A percentile compares a stretch with the other conserved stretches of the same genome.
Evolutionary conservation across 495 filamentous ascomycete genomes (phyloP).

Genomic region (Lepidopterella palustris): DNA sequence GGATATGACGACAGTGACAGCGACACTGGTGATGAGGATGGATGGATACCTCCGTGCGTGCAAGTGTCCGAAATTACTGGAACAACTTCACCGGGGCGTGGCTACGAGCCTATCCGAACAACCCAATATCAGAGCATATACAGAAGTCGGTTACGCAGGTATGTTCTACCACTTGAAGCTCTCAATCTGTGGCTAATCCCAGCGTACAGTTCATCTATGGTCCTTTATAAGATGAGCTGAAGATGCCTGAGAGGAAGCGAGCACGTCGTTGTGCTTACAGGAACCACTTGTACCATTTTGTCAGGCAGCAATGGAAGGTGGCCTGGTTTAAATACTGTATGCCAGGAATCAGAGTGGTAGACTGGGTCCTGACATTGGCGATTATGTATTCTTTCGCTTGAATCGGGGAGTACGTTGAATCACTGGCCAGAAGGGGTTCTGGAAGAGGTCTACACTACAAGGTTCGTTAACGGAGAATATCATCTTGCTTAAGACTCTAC

Average conservation of each 20-base stretch:
- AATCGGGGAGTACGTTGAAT: slow-evolving; percentile 12
- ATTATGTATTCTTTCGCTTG: slow-evolving; percentile 6
- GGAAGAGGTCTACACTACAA: slow-evolving; percentile 8
- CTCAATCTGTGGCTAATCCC: slow-evolving; percentile 1
- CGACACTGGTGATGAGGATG: background rate
- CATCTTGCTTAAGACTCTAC: background rate
- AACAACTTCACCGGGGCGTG: slow-evolving; percentile 8
- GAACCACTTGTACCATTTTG: background rate
- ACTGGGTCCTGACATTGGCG: slow-evolving; percentile 3
- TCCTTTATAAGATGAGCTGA: background rate
- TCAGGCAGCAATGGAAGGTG: slow-evolving; percentile 1
- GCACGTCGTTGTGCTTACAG: background rate
- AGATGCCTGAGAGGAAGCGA: slow-evolving; percentile 1
- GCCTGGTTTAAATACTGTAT: background rate
- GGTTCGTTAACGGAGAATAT: background rate
- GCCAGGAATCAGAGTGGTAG: slow-evolving; percentile 7
- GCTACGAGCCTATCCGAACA: slow-evolving; percentile 5
- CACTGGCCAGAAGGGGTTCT: slow-evolving; percentile 4
- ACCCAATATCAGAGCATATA: slow-evolving; percentile 6
- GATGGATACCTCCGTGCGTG: too few relatives aligned
- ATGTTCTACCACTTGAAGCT: slow-evolving; percentile 1
- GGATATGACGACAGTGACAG: too few relatives aligned
- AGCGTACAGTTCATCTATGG: background rate
- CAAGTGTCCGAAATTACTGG: slow-evolving; percentile 10
- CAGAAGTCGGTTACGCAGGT: slow-evolving; percentile 13